Evolutionary conservation across 2,329 filamentous ascomycete genomes (phyloP), one percentile per base, ranked within the genome.

Genomic region (Ceratocystis albifundus): DNA sequence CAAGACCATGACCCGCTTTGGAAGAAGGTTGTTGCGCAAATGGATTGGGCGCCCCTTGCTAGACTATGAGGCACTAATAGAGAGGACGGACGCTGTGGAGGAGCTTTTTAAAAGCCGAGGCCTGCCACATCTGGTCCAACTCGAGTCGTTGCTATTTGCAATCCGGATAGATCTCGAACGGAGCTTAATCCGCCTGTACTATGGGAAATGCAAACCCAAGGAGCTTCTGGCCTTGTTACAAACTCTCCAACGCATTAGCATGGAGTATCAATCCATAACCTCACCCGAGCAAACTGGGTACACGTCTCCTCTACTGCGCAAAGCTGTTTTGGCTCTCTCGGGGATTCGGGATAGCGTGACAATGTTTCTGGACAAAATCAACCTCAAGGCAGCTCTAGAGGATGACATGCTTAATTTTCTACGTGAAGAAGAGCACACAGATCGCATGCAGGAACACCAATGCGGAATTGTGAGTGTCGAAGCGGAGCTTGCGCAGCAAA

Each of bases 401-500:
- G 88, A 97, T 72, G 92, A 99, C 79, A 96, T 96, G 74, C 97
- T 96, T 74, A 80, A 82, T 45, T 99, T 99, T 79, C 96, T 99
- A 74, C 84, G 88, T 4, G 90, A 96, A 69, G 83, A 88, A 48
- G 83, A 90, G 69, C 93, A 96, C 75, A 95, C 89, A 0, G 92
- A 96, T 30, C 88, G 86, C 55, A 96, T 99, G 70, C 86, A 87
- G 22, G 87, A 93, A 71, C 87, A 96, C 72, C 96, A 96, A 75
- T 79, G 95, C 45, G 89, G 89, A 69, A 99, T 99, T 70, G 90
- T 86, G n/a, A 87, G 85, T 25, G 89, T 97, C 4, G 93, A 99
- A 76, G 86, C 94, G 71, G 91, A 96, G 67, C 83, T 99, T 1
- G 83, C 93, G 68, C 82, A 84, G 17, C 90, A 97, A 74, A 87